A percentile compares a stretch with the other conserved stretches of the same genome.
Evolutionary conservation across 345 rosid genomes (phyloP).

Genomic region (Eucalyptus cloeziana): DNA sequence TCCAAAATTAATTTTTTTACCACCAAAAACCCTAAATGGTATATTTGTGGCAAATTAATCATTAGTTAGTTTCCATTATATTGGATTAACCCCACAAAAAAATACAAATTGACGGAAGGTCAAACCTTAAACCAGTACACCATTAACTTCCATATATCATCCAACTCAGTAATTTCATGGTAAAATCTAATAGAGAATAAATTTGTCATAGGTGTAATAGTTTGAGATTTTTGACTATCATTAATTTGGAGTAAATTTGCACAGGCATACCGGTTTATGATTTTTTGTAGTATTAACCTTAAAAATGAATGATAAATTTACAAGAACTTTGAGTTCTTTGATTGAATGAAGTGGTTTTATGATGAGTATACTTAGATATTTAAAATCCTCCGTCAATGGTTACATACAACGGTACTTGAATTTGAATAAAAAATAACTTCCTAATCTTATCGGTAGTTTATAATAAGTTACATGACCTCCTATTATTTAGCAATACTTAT

Average conservation of each 20-base stretch:
- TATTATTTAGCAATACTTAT: not conserved
- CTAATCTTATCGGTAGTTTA: not conserved
- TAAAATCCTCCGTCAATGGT: not conserved
- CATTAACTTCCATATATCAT: too few species aligned
- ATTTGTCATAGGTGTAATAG: too few species aligned
- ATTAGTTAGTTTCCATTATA: too few species aligned
- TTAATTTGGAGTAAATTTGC: too few species aligned
- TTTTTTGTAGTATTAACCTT: too few species aligned
- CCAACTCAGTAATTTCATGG: too few species aligned
- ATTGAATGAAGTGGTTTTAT: not conserved
- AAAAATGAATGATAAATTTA: not conserved
- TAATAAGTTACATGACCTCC: not conserved
- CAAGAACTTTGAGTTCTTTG: fast-evolving
- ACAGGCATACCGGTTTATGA: fast-evolving
- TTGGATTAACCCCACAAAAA: too few species aligned
- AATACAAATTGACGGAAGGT: fast-evolving
- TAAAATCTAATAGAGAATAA: fast-evolving
- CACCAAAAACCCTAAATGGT: too few species aligned
- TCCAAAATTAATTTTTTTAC: too few species aligned
- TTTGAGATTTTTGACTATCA: too few species aligned
- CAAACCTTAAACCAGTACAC: too few species aligned
- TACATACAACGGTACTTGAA: not conserved
- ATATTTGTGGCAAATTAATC: too few species aligned
- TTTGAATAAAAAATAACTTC: not conserved
- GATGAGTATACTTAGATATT: not conserved